Percentiles rank a stretch among this genome's conserved stretches.
These are phyloP conservation scores for Pseudocercospora vitis DNA, from an alignment of 2,329 filamentous ascomycete species.

Conservation along the genomic window DNA sequence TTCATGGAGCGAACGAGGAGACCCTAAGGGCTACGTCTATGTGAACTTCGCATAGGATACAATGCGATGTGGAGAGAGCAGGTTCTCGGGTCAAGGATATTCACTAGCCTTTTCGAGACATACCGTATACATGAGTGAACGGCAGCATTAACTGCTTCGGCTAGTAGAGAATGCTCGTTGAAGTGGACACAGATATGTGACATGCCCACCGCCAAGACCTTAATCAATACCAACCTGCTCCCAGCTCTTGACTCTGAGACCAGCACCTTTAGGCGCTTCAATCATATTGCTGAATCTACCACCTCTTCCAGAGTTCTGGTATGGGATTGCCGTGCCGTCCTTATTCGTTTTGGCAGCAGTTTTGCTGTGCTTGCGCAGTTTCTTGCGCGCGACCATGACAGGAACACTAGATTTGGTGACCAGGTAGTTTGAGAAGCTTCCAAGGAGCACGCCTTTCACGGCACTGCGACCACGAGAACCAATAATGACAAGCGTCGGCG, in stretches of 20 bases:
- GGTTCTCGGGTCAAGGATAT: no score
- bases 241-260: conserved; percentile 37
- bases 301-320: conserved; percentile 33
- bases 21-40: conserved; percentile 11
- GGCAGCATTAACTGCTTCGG: not conserved
- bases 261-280: conserved; percentile 35
- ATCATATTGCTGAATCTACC: conserved; percentile 38
- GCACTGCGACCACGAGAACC: conserved; percentile 89
- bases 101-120: no score
- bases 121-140: no score
- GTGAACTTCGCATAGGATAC: not conserved
- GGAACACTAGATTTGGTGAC: conserved; percentile 95
- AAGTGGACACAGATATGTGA: not conserved
- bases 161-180: not conserved
- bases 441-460: conserved; percentile 89
- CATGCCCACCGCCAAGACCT: not conserved
- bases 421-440: conserved; percentile 95
- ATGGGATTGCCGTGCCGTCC: conserved; percentile 36
- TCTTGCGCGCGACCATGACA: conserved; percentile 95
- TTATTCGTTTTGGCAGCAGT: conserved; percentile 40
- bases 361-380: conserved; percentile 74
- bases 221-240: conserved; percentile 40
- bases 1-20: no score
- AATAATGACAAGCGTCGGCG: conserved; percentile 88
- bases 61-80: not conserved